These are phyloP conservation scores for Didymella lethalis DNA, from an alignment of 2,329 filamentous ascomycete species.

Conservation along the genomic window DNA sequence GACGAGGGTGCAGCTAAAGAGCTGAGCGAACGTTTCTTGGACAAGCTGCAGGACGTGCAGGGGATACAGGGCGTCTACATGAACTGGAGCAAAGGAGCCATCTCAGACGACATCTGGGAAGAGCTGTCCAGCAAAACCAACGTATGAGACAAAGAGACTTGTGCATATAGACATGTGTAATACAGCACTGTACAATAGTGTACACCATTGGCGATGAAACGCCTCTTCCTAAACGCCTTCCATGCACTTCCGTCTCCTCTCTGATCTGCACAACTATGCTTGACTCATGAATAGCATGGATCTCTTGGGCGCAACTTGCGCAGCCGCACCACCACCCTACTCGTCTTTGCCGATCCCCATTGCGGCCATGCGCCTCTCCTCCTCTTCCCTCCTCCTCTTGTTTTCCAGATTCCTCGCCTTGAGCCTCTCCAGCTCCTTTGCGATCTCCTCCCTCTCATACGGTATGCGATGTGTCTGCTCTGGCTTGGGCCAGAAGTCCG, in stretches of 20 bases:
- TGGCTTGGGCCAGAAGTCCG: conserved; percentile 90
- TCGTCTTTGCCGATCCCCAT: conserved; percentile 29
- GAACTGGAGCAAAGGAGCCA: conserved; percentile 63
- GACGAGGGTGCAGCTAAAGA: conserved; percentile 63
- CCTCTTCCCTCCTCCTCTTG: conserved; percentile 58
- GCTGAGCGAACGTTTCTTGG: conserved; percentile 65
- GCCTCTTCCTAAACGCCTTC: conserved; percentile 29
- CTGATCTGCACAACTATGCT: background rate
- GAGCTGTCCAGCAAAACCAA: conserved; percentile 49
- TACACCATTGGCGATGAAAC: conserved; percentile 18
- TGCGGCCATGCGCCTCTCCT: conserved; percentile 33
- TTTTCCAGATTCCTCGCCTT: conserved; percentile 59
- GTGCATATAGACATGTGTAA: conserved; percentile 37
- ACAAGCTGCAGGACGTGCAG: conserved; percentile 71
- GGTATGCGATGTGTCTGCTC: conserved; percentile 80
- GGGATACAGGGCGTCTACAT: conserved; percentile 82
- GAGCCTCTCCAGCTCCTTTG: conserved; percentile 78
- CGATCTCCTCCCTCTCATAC: conserved; percentile 81
- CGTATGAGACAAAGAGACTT: conserved; percentile 33
- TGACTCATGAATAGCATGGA: no score
- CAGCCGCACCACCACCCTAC: conserved; percentile 2
- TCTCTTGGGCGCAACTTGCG: background rate
- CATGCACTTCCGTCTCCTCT: conserved; percentile 20
- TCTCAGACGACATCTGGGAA: conserved; percentile 51
- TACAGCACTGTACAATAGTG: conserved; percentile 41